Conservation (phyloP, 768 basidiomycete genomes). For the Strobilomyces echinocephalus region DNA sequence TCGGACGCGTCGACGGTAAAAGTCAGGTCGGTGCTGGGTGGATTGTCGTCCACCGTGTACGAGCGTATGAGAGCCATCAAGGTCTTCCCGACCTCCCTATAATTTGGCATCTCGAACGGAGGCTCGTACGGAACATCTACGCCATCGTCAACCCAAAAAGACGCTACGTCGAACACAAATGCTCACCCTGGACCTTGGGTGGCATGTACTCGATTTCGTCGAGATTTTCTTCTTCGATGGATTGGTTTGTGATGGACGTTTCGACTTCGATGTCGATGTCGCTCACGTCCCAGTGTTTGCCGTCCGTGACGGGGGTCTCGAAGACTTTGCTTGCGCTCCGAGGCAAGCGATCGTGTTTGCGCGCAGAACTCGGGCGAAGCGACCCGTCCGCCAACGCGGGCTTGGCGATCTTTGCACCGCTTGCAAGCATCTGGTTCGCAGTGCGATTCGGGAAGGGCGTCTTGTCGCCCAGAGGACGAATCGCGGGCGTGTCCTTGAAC, state of each 20-base stretch:
- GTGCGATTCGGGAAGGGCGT: constrained; percentile 71
- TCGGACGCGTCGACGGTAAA: constrained; percentile 21
- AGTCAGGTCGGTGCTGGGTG: constrained; percentile 11
- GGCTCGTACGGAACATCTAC: constrained; percentile 42
- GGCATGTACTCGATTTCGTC: constrained; percentile 56
- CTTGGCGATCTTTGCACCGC: constrained; percentile 36
- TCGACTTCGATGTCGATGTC: constrained; percentile 43
- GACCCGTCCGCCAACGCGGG: constrained; percentile 38
- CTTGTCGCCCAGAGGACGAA: constrained; percentile 64
- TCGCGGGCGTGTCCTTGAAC: constrained; percentile 18
- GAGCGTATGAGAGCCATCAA: constrained; percentile 36
- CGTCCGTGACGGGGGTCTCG: constrained; percentile 62
- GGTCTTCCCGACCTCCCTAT: constrained; percentile 36
- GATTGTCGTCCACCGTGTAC: constrained; percentile 32
- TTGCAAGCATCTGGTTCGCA: constrained; percentile 29
- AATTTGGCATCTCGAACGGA: constrained; percentile 48
- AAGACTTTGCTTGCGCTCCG: constrained; percentile 47
- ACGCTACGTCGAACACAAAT: not conserved
- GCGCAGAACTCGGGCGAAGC: constrained; percentile 61
- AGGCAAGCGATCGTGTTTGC: constrained; percentile 59
- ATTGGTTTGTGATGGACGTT: constrained; percentile 18
- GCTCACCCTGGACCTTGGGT: constrained; percentile 46
- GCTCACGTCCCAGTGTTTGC: constrained; percentile 74
- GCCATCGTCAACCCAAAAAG: not conserved
- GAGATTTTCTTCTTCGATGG: constrained; percentile 30